Evolutionary conservation across 192 early-diverging fungal species (phyloP), one percentile per base, ranked within the genome.

Genomic region (Entomortierella lignicola): DNA sequence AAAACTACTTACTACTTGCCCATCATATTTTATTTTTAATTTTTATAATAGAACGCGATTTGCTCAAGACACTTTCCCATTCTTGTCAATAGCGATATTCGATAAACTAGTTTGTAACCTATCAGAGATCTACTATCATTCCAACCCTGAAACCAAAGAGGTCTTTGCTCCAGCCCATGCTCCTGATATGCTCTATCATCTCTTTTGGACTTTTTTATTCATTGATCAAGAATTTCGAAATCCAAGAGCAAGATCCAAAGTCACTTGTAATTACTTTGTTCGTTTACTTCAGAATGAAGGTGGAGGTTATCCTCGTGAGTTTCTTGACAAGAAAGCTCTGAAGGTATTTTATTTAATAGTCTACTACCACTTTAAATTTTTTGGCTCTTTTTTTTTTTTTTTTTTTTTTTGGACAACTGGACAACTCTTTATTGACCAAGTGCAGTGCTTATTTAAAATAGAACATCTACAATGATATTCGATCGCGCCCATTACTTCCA

Each of bases 151-250:
- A 25, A 73, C 79, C 8, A 64, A 64, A 50, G 43, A 66, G 3
- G 41, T 58, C 21, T 81, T 81, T 69, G 60, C 65, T 0, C 71
- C 79, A 1, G 69, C 41, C 1, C 4, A 73, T 44, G 51, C 74
- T 4, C 55, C 66, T 53, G 65, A 73, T 17, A 63, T 63, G 39
- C 51, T 73, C 1, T 71, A 69, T 29, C 55, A 60, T 42, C 69
- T 73, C 63, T 72, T 81, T 43, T 81, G 79, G 79, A 81, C 79
- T 0, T 54, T 72, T 47, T 37, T 81, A 1, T 81, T 81, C 17
- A 81, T 81, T 43, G 79, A 81, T 30, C 79, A 81, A 60, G 71
- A 81, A 17, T 73, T 73, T 53, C 55, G 79, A 1, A 67, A 81
- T 26, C 70, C 71, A 12, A 72, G 60, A 20, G 30, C 61, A 2